Evolutionary conservation across 768 basidiomycete species (phyloP).

Genomic region (Boletus reticulatus): DNA sequence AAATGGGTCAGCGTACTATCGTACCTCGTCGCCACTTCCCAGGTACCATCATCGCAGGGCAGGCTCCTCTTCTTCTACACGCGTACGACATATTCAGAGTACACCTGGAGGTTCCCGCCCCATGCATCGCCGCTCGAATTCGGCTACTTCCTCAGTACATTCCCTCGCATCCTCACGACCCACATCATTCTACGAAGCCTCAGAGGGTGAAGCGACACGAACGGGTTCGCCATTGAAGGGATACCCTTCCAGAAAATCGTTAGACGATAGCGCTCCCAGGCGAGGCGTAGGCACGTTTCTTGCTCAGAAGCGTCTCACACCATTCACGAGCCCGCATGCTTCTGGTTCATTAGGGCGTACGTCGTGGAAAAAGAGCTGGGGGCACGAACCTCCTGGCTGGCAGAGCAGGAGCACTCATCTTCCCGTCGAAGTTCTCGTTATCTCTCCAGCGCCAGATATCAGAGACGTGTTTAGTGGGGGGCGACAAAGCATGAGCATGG

Average conservation of each 20-base stretch:
- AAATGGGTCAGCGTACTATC: conserved; percentile 57
- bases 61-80: conserved; percentile 80
- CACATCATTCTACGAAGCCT: conserved; percentile 73
- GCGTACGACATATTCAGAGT: conserved; percentile 61
- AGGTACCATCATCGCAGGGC: conserved; percentile 71
- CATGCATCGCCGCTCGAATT: conserved; percentile 69
- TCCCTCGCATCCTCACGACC: conserved; percentile 76
- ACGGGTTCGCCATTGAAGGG: conserved; percentile 63
- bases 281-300: conserved; percentile 60
- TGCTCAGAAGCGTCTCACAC: conserved; percentile 77
- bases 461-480: conserved; percentile 76
- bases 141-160: conserved; percentile 73
- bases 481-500: conserved; percentile 52
- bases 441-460: conserved; percentile 54
- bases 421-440: conserved; percentile 75
- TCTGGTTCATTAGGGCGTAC: conserved; percentile 56
- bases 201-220: conserved; percentile 64
- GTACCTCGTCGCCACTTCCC: conserved; percentile 78
- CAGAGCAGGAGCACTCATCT: conserved; percentile 61
- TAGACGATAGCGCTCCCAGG: conserved; percentile 45
- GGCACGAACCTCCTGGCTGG: conserved; percentile 84
- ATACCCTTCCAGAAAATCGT: conserved; percentile 43
- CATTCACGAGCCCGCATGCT: conserved; percentile 59
- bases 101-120: conserved; percentile 36
- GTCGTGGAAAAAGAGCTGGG: conserved; percentile 91